phyloP scores from a whole-genome alignment of 345 rosid genomes.

The Geranium rotundifolium region DNA sequence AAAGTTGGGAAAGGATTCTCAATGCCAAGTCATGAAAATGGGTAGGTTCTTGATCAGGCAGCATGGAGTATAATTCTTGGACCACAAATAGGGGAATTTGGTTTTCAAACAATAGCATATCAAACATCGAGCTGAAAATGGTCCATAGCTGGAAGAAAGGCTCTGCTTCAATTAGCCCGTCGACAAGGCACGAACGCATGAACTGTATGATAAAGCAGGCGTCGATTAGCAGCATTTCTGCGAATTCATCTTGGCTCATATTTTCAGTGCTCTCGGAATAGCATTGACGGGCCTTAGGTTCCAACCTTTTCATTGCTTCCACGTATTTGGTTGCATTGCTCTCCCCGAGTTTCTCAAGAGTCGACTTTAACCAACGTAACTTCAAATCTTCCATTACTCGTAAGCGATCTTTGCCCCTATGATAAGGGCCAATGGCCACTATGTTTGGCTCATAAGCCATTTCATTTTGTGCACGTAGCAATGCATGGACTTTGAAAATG shows the following conservation, averaged over 20 bases:
- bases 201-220: not conserved
- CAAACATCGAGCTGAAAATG: not conserved
- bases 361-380: slow-evolving; percentile 3
- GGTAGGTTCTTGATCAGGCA: not conserved
- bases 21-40: not conserved
- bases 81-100: slow-evolving; percentile 14
- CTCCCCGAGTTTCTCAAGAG: slow-evolving; percentile 4
- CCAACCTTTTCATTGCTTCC: not conserved
- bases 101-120: slow-evolving; percentile 7
- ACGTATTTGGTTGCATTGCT: not conserved
- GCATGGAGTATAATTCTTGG: slow-evolving; percentile 2
- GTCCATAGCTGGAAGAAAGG: not conserved
- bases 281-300: not conserved
- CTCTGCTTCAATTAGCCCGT: too few species aligned
- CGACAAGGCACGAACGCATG: not conserved
- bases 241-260: not conserved
- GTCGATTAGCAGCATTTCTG: not conserved
- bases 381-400: slow-evolving; percentile 12
- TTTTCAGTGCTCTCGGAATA: not conserved
- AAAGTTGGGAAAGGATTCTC: not conserved
- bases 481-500: slow-evolving; percentile 11
- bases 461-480: slow-evolving; percentile 5
- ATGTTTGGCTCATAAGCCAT: slow-evolving; percentile 15
- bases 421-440: slow-evolving; percentile 18
- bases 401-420: slow-evolving; percentile 4